Evolutionary conservation across 345 rosid species (phyloP).

Genomic region (Schrenkiella parvula): DNA sequence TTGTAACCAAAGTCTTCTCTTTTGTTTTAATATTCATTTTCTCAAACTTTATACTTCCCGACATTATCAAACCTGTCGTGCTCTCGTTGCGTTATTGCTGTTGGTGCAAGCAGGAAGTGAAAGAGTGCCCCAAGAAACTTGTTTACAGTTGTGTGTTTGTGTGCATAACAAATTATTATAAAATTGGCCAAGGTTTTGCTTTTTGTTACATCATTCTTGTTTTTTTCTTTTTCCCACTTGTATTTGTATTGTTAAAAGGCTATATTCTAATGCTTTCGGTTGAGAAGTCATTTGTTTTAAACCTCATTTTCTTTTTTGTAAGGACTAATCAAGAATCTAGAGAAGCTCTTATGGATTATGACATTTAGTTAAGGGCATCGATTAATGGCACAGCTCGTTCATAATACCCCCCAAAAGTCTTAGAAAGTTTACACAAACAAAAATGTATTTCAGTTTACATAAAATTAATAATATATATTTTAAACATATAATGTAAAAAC

Average conservation of each 20-base stretch:
- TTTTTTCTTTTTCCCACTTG: constrained; percentile 6
- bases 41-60: constrained; percentile 11
- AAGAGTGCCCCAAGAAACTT: constrained; percentile 28
- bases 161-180: neutral
- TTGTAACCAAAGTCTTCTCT: constrained; percentile 25
- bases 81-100: constrained; percentile 27
- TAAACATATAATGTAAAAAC: too few species aligned
- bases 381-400: neutral
- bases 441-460: neutral
- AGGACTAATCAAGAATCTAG: neutral
- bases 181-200: constrained; percentile 9
- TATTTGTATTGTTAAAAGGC: neutral
- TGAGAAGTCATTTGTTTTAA: constrained; percentile 4
- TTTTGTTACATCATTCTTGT: constrained; percentile 2
- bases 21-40: neutral
- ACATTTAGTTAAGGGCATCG: neutral
- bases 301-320: neutral
- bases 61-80: constrained; percentile 32
- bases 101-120: constrained; percentile 16
- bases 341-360: neutral
- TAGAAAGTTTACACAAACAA: neutral
- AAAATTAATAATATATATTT: neutral
- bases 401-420: neutral
- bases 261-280: constrained; percentile 13
- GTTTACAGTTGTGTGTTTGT: constrained; percentile 22